Evolutionary conservation across 495 filamentous ascomycete species (phyloP), one percentile per base, ranked within the genome.

Genomic region (Massariosphaeria phaeospora): DNA sequence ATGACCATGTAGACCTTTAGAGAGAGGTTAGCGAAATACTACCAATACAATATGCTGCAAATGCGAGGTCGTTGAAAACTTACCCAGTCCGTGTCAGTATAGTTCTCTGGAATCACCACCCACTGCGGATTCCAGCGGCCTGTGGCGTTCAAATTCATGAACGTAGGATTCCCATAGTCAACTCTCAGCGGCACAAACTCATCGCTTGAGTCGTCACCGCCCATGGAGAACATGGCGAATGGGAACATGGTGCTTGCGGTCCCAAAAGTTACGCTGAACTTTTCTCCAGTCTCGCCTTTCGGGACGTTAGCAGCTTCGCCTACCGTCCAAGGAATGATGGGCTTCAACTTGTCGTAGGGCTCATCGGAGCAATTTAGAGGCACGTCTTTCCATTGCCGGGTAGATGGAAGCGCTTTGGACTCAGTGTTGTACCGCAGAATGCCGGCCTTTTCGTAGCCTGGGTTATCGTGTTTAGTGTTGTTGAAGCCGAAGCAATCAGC

Each of bases 301-400:
- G n/a, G n/a, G n/a, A n/a, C n/a, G n/a, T n/a, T n/a, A n/a, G n/a
- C n/a, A n/a, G n/a, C n/a, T n/a, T n/a, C n/a, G n/a, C n/a, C 46
- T 3, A 54, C 21, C 8, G 2, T 23, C 51, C 51, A 54, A 1
- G 5, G 2, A 12, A 35, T 2, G 31, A 54, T 27, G 7, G 51
- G 51, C 11, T n/a, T 24, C 2, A 54, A 30, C 1, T 38, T 45
- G 1, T 54, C 40, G 41, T 54, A 54, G 1, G 40, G 40, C 18
- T 54, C 51, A 46, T 54, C 51, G 18, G 26, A 36, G 23, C 51
- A 54, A 3, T 36, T 46, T 3, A 38, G 3, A 7, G 20, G 13
- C 2, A 46, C 49, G 34, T 66, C 44, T 42, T 56, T 61, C 17
- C 48, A 54, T 1, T 49, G 46, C 13, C 62, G 18, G 7, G 20